Evolutionary conservation across 2,329 filamentous ascomycete genomes (phyloP), one percentile per base, ranked within the genome.

Genomic region (Penicillium sp.): DNA sequence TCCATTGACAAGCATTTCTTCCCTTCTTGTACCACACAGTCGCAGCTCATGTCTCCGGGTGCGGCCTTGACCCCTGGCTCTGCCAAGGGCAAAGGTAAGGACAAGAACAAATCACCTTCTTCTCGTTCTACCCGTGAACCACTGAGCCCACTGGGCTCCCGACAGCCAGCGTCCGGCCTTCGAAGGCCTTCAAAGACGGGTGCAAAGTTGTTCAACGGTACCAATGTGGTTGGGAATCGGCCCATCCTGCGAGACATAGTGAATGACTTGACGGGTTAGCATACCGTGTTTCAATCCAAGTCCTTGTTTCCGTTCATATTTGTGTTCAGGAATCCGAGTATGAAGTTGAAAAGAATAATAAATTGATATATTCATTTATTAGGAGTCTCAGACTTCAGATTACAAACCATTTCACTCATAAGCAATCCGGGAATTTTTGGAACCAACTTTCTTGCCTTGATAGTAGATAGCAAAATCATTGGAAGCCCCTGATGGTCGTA

Each of bases 181-280:
- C 81, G 74, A 61, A 76, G 77, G 49, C 85, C 86, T 1, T 84
- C 79, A 62, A 86, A 84, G 67, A 80, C 85, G 45, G 85, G 86
- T 0, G 82, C 82, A 50, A 84, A 82, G 62, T 80, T 76, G 11
- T 69, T 78, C 55, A 77, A 75, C 63, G 68, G 74, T n/a, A 69
- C 64, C 21, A 77, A 82, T 33, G 75, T 93, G 57, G 73, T 91
- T 63, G 86, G 84, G 57, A 85, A 83, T 36, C 85, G 86, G 67
- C 84, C 86, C 36, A 81, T 95, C 54, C 79, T 92, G 68, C 84
- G 84, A 69, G 88, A 93, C 78, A 86, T 96, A 62, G 79, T 92
- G 65, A 91, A 94, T 75, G 90, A 92, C 53, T 60, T 77, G 63
- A 59, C 69, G 58, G 73, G 70, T 23, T 75, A 57, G 66, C 19